Conservation (phyloP, 2,329 filamentous ascomycete genomes). For the Seiridium cupressi region DNA sequence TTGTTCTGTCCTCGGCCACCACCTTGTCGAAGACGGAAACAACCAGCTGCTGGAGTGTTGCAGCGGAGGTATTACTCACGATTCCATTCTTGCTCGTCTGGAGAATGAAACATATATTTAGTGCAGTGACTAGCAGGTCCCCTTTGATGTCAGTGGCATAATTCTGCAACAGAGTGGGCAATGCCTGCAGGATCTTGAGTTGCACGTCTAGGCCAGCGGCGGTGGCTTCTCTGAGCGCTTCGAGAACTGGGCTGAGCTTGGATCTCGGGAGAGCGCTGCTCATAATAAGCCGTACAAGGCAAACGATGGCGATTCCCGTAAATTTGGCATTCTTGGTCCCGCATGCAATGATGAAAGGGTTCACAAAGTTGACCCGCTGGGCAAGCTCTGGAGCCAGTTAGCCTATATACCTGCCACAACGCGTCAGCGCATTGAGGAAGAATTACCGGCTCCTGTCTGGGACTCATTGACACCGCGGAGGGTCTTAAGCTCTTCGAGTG, state of each 20-base stretch:
- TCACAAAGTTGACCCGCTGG: conserved; percentile 78
- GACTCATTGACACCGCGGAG: conserved; percentile 73
- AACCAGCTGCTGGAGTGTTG: conserved; percentile 92
- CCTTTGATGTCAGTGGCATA: conserved; percentile 80
- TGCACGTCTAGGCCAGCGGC: conserved; percentile 84
- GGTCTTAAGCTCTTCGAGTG: conserved; percentile 81
- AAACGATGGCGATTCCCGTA: conserved; percentile 81
- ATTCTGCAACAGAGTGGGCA: conserved; percentile 87
- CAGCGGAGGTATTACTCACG: conserved; percentile 92
- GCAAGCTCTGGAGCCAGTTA: conserved; percentile 65
- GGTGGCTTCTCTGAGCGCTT: conserved; percentile 82
- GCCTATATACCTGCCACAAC: neutral
- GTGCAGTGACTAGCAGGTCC: conserved; percentile 73
- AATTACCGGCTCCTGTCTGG: conserved; percentile 67
- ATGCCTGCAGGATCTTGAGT: conserved; percentile 88
- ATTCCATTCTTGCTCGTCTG: conserved; percentile 91
- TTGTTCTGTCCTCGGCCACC: conserved; percentile 68
- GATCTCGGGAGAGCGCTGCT: conserved; percentile 75
- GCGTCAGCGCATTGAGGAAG: neutral
- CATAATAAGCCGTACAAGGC: conserved; percentile 84
- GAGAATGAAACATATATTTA: conserved; percentile 89
- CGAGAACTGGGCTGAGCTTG: conserved; percentile 80
- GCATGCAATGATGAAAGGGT: conserved; percentile 92
- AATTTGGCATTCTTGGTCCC: conserved; percentile 88
- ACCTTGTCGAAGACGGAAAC: conserved; percentile 94